Evolutionary conservation across 768 basidiomycete species (phyloP).

Genomic region (Boletus bicolor): DNA sequence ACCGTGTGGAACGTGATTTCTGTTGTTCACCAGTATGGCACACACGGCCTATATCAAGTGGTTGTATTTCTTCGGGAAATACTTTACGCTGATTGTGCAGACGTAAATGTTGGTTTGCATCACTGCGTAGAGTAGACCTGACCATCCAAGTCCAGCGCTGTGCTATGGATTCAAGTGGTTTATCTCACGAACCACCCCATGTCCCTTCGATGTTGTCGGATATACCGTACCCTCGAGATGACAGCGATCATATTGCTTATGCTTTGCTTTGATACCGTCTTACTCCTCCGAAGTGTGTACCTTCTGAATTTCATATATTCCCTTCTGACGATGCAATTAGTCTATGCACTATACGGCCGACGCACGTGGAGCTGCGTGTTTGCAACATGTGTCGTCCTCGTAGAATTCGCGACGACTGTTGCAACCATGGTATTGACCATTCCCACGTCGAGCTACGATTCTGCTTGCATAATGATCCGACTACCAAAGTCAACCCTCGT

Average conservation of each 20-base stretch:
- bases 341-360: constrained; percentile 18
- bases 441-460: constrained; percentile 12
- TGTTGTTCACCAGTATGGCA: constrained; percentile 12
- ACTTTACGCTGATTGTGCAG: constrained; percentile 14
- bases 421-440: background rate
- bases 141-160: constrained; percentile 5
- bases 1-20: background rate
- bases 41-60: constrained; percentile 19
- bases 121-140: background rate
- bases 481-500: constrained; percentile 1
- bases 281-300: constrained; percentile 24
- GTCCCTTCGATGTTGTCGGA: constrained; percentile 7
- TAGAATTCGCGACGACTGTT: constrained; percentile 9
- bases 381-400: constrained; percentile 4
- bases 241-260: constrained; percentile 6
- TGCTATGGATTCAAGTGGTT: constrained; percentile 1
- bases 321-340: constrained; percentile 4
- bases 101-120: constrained; percentile 6
- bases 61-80: constrained; percentile 27
- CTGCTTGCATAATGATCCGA: constrained; percentile 7
- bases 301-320: background rate
- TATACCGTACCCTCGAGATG: constrained; percentile 17
- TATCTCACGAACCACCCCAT: background rate
- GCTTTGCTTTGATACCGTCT: constrained; percentile 15
- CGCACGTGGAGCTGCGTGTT: background rate